Evolutionary conservation across 176 grass and related monocot genomes (phyloP).

Genomic region (Metroxylon sagu): DNA sequence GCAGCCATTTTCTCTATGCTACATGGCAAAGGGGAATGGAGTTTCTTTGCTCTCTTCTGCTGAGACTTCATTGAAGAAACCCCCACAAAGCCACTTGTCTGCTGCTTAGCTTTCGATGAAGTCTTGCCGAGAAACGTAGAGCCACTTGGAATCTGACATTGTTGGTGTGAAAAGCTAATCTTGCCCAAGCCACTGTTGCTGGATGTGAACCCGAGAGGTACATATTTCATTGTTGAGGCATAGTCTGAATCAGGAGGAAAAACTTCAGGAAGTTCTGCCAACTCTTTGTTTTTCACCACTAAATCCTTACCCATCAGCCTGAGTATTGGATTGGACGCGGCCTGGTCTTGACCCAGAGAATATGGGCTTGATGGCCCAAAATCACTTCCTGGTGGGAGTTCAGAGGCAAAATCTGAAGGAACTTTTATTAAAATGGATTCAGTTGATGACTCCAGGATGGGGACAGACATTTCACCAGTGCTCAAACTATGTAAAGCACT

Average conservation of each 20-base stretch:
- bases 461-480: conserved; percentile 29
- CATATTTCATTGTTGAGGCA: conserved; percentile 27
- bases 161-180: neutral
- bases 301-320: conserved; percentile 94
- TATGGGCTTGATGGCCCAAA: conserved; percentile 33
- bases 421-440: conserved; percentile 27
- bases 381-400: conserved; percentile 7
- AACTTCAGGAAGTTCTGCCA: conserved; percentile 30
- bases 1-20: too few species aligned
- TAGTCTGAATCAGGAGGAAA: conserved; percentile 27
- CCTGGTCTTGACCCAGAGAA: conserved; percentile 40
- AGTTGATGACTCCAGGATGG: conserved; percentile 30
- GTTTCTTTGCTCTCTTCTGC: conserved; percentile 30
- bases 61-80: conserved; percentile 26
- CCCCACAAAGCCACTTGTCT: conserved; percentile 22
- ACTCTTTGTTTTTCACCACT: conserved; percentile 78
- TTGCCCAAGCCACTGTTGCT: neutral
- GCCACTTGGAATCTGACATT: conserved; percentile 27
- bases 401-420: conserved; percentile 25
- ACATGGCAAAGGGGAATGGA: neutral
- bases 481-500: conserved; percentile 44
- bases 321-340: conserved; percentile 66
- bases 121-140: conserved; percentile 31
- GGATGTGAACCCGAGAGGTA: conserved; percentile 37
- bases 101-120: conserved; percentile 12